Conservation (phyloP, 2,329 filamentous ascomycete species). For the Colletotrichum tamarilloi region DNA sequence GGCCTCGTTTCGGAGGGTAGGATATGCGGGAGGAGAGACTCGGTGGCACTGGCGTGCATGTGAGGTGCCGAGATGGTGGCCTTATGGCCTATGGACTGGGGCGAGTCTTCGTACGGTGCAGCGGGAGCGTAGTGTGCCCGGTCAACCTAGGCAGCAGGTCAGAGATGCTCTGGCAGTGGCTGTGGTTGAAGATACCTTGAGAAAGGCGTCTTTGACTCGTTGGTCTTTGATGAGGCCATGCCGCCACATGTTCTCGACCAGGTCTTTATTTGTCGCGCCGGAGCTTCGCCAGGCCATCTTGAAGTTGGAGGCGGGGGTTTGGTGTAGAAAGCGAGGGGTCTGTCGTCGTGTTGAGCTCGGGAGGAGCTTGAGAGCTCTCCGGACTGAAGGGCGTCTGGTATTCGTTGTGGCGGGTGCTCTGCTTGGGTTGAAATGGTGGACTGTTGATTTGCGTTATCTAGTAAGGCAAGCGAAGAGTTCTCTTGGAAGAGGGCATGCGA, state of each 20-base stretch:
- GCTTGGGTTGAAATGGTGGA: not conserved
- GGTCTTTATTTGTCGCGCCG: conserved; percentile 76
- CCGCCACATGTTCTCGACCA: conserved; percentile 81
- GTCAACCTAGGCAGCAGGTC: conserved; percentile 72
- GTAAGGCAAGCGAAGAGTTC: not conserved
- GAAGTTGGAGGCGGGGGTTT: conserved; percentile 22
- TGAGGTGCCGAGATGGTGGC: conserved; percentile 71
- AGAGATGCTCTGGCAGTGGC: not conserved
- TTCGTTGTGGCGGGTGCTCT: conserved; percentile 16
- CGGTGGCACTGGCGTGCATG: conserved; percentile 68
- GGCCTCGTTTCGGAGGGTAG: conserved; percentile 47
- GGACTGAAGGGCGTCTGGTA: not conserved
- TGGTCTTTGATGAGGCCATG: conserved; percentile 79
- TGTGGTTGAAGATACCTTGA: conserved; percentile 60
- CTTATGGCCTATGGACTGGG: conserved; percentile 64
- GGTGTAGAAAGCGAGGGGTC: conserved; percentile 6
- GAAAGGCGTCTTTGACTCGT: conserved; percentile 82
- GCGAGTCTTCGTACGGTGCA: conserved; percentile 73
- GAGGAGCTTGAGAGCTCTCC: conserved; percentile 30
- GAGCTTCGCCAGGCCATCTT: conserved; percentile 92
- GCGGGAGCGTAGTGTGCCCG: conserved; percentile 83
- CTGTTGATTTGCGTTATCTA: not conserved
- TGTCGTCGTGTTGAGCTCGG: not conserved
- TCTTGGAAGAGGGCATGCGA: too few species aligned
- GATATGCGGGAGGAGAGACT: conserved; percentile 60